Evolutionary conservation across 768 basidiomycete species (phyloP), one percentile per base, ranked within the genome.

Genomic region (Tricholoma terreum): DNA sequence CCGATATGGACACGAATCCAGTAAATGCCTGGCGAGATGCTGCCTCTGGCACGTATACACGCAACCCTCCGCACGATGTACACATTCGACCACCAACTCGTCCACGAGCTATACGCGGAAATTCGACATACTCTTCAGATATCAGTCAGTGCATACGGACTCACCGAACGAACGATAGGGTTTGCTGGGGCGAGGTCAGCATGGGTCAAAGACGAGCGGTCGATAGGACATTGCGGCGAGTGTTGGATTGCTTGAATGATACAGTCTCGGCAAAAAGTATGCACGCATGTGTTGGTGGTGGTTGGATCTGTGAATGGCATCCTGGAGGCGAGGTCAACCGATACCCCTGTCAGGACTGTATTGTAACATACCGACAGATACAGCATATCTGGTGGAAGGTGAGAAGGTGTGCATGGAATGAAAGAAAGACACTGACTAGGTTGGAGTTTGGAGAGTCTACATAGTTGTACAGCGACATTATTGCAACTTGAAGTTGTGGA

Each of bases 261-360:
- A 66, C 94, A 96, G 30, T 84, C 86, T n/a, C 73, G 72, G 69
- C 94, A 96, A 69, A 95, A 95, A 0, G 92, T 95, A 67, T 93
- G 94, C 58, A 82, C 77, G 63, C 94, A 95, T 7, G 86, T 83
- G 38, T 72, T 79, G 0, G 90, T 86, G 0, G 89, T 89, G 1
- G 80, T 80, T 9, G 93, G 94, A 30, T 92, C 82, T 7, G 84
- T 73, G 65, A 94, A 94, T 2, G 92, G 90, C 55, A 79, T 77
- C 21, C 87, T 88, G 65, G 45, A 21, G 36, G 33, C 56, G 36
- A 46, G 17, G 27, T 58, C 62, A 33, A 35, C 22, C n/a, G 21
- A 52, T 11, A 21, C 22, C 36, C 34, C 33, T 42, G 49, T n/a
- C n/a, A 8, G 17, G 51, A 62, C n/a, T 14, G 6, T 31, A 3